Evolutionary conservation across 108 stramenopile genomes (phyloP), one percentile per base, ranked within the genome.

Genomic region (Nannochloropsis salina): DNA sequence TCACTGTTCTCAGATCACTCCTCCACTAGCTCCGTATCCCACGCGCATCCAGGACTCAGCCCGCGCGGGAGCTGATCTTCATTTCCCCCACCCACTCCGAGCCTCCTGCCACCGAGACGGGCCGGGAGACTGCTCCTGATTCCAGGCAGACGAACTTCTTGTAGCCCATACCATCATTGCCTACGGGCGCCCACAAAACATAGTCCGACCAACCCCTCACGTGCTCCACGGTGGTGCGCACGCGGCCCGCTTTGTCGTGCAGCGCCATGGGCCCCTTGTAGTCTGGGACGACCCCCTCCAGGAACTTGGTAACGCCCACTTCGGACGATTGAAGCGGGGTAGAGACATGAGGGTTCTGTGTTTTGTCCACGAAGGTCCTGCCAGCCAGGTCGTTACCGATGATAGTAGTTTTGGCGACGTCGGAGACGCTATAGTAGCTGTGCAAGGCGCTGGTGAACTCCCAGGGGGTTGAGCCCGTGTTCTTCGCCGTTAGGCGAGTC

Each of bases 131-230:
- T 40, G 61, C 79, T 8, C 95, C 97, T 89, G 92, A 92, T 84
- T 98, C 97, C 11, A 96, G 96, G 86, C 97, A 98, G 40, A 98
- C 94, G 89, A 98, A 98, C 90, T 95, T 94, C 89, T 96, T 94
- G 92, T 91, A 96, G 31, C 97, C 97, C 97, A 98, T 98, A 82
- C 93, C 96, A 85, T 96, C 97, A 85, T 96, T 88, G 21, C 96
- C 96, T 83, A 92, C 96, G 42, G 97, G 97, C 86, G 92, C 95
- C 97, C 97, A 98, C 44, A 98, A 42, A 45, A 98, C 95, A 31
- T 95, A 96, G 87, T 98, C 97, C 82, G 93, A 93, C 93, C 94
- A 98, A 43, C 97, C 97, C n/a, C 91, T 93, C 74, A 89, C 91
- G 92, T 96, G 95, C 45, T 93, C 83, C 94, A 94, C 94, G 84